Base-by-base conservation (phyloP, 495 filamentous ascomycete species). In the Penicillium roqueforti region DNA sequence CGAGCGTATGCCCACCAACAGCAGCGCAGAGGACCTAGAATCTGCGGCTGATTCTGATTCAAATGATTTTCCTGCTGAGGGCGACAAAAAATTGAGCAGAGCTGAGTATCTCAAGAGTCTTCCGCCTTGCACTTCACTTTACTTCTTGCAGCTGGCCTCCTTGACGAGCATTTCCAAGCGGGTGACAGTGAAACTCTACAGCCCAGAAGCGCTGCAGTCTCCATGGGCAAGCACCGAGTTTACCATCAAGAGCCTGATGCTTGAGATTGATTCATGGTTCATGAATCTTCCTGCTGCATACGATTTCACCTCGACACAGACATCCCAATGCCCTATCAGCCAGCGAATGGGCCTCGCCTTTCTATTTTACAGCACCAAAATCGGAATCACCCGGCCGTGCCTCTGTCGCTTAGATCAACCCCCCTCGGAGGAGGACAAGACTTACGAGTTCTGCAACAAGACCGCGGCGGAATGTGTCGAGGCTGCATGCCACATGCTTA, bases 331-430 rank as follows among this genome's bases (percentile, higher is more conserved):
- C 36, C 63, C 62, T 13, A 38, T 66, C 37, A 64, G 53, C 16
- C 70, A 76, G 63, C 71, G 74, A 39, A 76, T 70, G 63, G 73
- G 73, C 18, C 68, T 80, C 13, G 77, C 76, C 0, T 76, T 87
- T 53, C 60, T 80, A 11, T 86, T 80, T 55, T 74, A 81, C 62
- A 81, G 81, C 53, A 78, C 77, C 9, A 78, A 76, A 14, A 80
- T 85, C n/a, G 67, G 83, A 19, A 79, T 85, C 37, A 78, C 80
- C 53, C 76, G 82, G 7, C 84, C 84, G 0, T 85, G 80, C 54
- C 74, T 87, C 9, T 83, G 80, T 58, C 74, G 76, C 2, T 58
- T 80, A 2, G 77, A 81, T n/a, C 68, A 75, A 1, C 57, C 69
- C 10, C 25, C 56, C 11, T 42, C 54, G 6, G 67, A 68, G 39